phyloP scores from a whole-genome alignment of 140 eudicot genomes.

The Bidens hawaiensis region DNA sequence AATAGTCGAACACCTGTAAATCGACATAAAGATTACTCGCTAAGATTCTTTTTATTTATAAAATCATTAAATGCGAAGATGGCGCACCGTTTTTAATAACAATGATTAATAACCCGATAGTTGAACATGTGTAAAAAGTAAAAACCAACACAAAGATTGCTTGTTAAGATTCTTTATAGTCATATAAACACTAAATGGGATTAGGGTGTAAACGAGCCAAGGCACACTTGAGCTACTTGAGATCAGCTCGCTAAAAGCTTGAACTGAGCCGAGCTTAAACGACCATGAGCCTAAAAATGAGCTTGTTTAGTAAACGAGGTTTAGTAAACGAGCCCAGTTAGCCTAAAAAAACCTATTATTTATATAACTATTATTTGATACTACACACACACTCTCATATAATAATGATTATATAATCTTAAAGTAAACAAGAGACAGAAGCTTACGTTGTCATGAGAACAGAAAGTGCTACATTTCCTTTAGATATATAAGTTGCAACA shows the following conservation, averaged over 20 bases:
- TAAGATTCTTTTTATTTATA: constrained; percentile 4
- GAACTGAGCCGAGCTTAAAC: too few species aligned
- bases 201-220: too few species aligned
- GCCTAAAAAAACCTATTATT: too few species aligned
- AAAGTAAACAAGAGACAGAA: background rate
- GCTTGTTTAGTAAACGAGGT: too few species aligned
- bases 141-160: constrained; percentile 14
- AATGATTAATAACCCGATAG: background rate
- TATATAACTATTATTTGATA: too few species aligned
- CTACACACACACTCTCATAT: too few species aligned
- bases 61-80: background rate
- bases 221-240: too few species aligned
- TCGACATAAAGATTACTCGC: too few species aligned
- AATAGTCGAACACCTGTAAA: constrained; percentile 91
- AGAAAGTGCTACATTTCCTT: constrained; percentile 98
- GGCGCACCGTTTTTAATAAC: background rate
- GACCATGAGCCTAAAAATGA: too few species aligned
- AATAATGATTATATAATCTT: too few species aligned
- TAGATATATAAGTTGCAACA: constrained; percentile 93
- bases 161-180: background rate
- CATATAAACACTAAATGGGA: background rate
- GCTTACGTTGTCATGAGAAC: constrained; percentile 99
- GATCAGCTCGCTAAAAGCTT: too few species aligned
- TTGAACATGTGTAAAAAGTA: background rate
- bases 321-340: too few species aligned